Evolutionary conservation across 2,329 filamentous ascomycete species (phyloP).

Genomic region (Cytospora schulzeri): DNA sequence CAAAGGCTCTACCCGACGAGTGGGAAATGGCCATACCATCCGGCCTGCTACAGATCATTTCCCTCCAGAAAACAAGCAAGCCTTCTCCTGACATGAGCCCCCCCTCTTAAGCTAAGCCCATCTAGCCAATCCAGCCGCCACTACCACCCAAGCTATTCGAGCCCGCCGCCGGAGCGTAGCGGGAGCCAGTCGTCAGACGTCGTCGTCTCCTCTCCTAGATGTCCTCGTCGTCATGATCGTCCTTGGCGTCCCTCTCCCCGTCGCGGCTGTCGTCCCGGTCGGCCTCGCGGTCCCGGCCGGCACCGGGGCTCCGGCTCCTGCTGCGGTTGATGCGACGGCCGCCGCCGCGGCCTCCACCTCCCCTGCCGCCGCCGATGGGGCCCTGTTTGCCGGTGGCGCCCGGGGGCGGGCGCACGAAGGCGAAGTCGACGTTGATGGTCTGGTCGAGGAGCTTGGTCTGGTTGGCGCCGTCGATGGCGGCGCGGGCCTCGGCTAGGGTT

Average conservation of each 20-base stretch:
- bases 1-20: background rate
- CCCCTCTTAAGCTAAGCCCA: no score
- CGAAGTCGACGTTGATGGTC: conserved; percentile 80
- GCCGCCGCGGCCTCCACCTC: conserved; percentile 44
- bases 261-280: conserved; percentile 19
- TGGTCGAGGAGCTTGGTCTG: conserved; percentile 78
- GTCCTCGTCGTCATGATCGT: conserved; percentile 14
- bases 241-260: background rate
- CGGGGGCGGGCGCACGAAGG: conserved; percentile 79
- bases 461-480: conserved; percentile 81
- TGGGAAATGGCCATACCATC: background rate
- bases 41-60: background rate
- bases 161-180: background rate
- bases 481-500: conserved; percentile 75
- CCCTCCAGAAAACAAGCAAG: no score
- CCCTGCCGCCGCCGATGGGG: conserved; percentile 41
- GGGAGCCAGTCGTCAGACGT: background rate
- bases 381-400: conserved; percentile 48
- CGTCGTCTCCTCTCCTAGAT: conserved; percentile 4
- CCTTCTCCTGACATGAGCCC: background rate
- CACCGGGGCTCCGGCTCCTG: conserved; percentile 47
- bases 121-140: background rate
- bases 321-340: conserved; percentile 40
- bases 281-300: conserved; percentile 28
- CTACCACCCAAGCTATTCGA: background rate